phyloP scores from a whole-genome alignment of 2,329 filamentous ascomycete genomes.

The Monilinia laxa region DNA sequence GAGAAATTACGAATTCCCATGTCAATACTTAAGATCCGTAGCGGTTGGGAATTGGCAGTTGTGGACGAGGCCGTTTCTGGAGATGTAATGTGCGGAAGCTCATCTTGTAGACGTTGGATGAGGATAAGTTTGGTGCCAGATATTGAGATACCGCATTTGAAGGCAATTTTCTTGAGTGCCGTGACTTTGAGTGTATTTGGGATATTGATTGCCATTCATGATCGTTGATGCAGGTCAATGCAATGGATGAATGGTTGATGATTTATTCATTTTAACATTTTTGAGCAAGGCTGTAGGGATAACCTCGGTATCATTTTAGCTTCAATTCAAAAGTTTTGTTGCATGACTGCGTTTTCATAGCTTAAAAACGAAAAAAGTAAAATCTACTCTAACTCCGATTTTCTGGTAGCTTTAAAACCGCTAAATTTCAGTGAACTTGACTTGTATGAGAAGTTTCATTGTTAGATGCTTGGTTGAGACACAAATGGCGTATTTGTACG shows the following conservation, averaged over 20 bases:
- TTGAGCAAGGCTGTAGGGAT: not conserved
- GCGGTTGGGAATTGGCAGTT: conserved; percentile 24
- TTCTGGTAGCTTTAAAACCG: not conserved
- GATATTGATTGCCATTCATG: conserved; percentile 39
- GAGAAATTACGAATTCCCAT: conserved; percentile 83
- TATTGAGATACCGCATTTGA: conserved; percentile 57
- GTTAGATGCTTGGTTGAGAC: not conserved
- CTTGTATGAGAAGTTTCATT: not conserved
- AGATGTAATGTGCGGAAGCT: conserved; percentile 33
- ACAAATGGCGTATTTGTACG: not conserved
- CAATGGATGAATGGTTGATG: not conserved
- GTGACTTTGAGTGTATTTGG: conserved; percentile 47
- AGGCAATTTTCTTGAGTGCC: conserved; percentile 59
- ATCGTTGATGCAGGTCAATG: not conserved
- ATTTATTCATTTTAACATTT: not conserved
- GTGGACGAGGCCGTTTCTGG: conserved; percentile 25
- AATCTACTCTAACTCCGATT: not conserved
- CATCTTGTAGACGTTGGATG: conserved; percentile 49
- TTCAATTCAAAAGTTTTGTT: not conserved
- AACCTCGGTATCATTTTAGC: not conserved
- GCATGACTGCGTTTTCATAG: not conserved
- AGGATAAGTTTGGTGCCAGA: conserved; percentile 61
- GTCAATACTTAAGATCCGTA: conserved; percentile 71
- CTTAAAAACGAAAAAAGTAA: not conserved
- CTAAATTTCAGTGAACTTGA: not conserved